Evolutionary conservation across 2,329 filamentous ascomycete genomes (phyloP).

Genomic region (Colletotrichum costaricense): DNA sequence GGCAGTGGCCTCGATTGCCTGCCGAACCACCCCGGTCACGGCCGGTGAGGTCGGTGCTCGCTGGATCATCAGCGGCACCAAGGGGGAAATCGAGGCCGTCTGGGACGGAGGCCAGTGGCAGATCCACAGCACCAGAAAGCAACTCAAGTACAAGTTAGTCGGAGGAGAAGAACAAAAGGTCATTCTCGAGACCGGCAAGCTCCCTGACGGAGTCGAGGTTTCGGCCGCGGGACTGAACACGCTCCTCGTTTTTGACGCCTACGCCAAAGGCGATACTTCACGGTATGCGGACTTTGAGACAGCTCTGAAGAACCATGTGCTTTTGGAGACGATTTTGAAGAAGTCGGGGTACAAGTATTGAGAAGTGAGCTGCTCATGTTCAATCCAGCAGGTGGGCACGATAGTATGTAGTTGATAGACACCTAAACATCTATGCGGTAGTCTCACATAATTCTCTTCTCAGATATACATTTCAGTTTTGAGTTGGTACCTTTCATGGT

Average conservation of each 20-base stretch:
- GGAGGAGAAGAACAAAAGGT: slow-evolving; percentile 21
- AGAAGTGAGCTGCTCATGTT: not conserved
- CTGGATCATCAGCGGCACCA: slow-evolving; percentile 50
- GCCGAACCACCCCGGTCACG: slow-evolving; percentile 37
- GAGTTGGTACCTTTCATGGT: too few relatives aligned
- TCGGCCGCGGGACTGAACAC: slow-evolving; percentile 35
- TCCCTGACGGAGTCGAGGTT: slow-evolving; percentile 23
- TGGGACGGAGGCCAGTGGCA: slow-evolving; percentile 36
- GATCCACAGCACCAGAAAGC: slow-evolving; percentile 15
- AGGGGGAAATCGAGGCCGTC: slow-evolving; percentile 47
- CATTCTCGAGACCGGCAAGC: slow-evolving; percentile 29
- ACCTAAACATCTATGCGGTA: too few relatives aligned
- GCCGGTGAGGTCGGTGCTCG: slow-evolving; percentile 41
- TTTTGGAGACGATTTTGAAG: slow-evolving; percentile 40
- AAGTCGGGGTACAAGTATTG: not conserved
- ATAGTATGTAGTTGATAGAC: too few relatives aligned
- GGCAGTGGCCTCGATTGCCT: slow-evolving; percentile 43
- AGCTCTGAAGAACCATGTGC: slow-evolving; percentile 38
- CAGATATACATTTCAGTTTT: not conserved
- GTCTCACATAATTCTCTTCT: too few relatives aligned
- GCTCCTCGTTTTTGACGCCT: slow-evolving; percentile 38
- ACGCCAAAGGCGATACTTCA: slow-evolving; percentile 37
- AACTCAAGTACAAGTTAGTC: slow-evolving; percentile 36
- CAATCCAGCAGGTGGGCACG: too few relatives aligned
- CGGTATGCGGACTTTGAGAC: slow-evolving; percentile 38